These are phyloP conservation scores for Paecilomyces dactylethromorphus DNA, from an alignment of 2,329 filamentous ascomycete species.

Conservation along the genomic window DNA sequence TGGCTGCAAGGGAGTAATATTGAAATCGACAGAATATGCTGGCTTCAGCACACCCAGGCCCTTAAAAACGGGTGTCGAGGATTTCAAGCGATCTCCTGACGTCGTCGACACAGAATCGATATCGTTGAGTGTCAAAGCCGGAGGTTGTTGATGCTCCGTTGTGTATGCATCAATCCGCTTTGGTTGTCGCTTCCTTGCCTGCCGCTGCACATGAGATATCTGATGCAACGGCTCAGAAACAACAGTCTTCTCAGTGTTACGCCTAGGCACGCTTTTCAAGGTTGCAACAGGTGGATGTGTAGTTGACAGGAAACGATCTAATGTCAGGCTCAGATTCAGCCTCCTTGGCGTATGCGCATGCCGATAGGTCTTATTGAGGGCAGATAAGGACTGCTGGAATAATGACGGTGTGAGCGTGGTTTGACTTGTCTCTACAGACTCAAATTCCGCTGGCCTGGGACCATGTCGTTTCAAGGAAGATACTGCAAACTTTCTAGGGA, in stretches of 20 bases:
- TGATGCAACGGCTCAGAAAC: not conserved
- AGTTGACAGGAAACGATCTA: conserved; percentile 30
- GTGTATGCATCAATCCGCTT: conserved; percentile 41
- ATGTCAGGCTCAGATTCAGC: conserved; percentile 18
- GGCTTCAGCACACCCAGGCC: conserved; percentile 45
- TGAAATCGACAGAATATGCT: conserved; percentile 48
- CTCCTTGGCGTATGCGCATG: conserved; percentile 9
- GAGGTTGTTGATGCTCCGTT: conserved; percentile 40
- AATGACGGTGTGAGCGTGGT: conserved; percentile 9
- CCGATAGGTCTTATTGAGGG: conserved; percentile 24
- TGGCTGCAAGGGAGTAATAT: conserved; percentile 41
- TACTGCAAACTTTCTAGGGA: conserved; percentile 26
- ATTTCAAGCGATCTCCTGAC: conserved; percentile 1
- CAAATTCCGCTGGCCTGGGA: conserved; percentile 28
- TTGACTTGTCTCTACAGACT: conserved; percentile 7
- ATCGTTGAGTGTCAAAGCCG: conserved; percentile 15
- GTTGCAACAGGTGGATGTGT: conserved; percentile 5
- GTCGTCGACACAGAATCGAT: conserved; percentile 3
- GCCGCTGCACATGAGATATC: not conserved
- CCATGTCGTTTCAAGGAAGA: conserved; percentile 29
- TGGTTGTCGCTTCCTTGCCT: conserved; percentile 28
- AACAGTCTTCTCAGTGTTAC: not conserved
- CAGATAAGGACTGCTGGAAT: conserved; percentile 26
- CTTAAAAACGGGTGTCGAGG: conserved; percentile 17
- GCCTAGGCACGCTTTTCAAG: not conserved